These are phyloP conservation scores for Zalaria obscura DNA, from an alignment of 2,329 filamentous ascomycete genomes.

Conservation along the genomic window DNA sequence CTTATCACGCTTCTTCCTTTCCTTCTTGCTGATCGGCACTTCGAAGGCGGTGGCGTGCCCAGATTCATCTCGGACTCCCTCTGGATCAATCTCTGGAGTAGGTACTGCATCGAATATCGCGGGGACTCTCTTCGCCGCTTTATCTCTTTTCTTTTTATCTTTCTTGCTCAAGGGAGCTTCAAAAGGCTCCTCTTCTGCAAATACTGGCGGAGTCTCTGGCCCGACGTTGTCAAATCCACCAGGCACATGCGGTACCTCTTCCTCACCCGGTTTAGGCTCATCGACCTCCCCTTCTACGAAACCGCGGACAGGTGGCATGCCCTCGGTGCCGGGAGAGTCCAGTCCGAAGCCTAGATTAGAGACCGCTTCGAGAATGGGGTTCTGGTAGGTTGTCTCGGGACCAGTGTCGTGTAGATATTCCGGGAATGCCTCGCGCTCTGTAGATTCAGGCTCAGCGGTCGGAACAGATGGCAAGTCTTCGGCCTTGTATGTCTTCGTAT, in stretches of 20 bases:
- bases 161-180: slow-evolving; percentile 4
- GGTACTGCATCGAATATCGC: neutral
- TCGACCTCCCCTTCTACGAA: slow-evolving; percentile 30
- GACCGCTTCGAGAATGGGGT: slow-evolving; percentile 27
- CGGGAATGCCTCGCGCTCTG: slow-evolving; percentile 8
- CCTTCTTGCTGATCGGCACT: slow-evolving; percentile 18
- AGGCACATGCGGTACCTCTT: slow-evolving; percentile 40
- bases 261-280: slow-evolving; percentile 42
- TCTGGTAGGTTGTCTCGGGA: slow-evolving; percentile 14
- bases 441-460: slow-evolving; percentile 6
- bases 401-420: slow-evolving; percentile 3
- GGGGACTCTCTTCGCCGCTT: slow-evolving; percentile 18
- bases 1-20: slow-evolving; percentile 30
- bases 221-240: slow-evolving; percentile 41
- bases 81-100: neutral
- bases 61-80: too few species aligned
- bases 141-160: slow-evolving; percentile 19
- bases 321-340: slow-evolving; percentile 17
- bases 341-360: slow-evolving; percentile 21
- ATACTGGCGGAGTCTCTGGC: neutral
- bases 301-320: slow-evolving; percentile 16
- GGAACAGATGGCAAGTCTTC: slow-evolving; percentile 8
- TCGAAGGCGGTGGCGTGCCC: slow-evolving; percentile 9
- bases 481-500: slow-evolving; percentile 17
- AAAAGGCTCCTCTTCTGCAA: neutral